These are phyloP conservation scores for Backusella parvicylindrica DNA, from an alignment of 192 early-diverging fungal genomes.

Conservation along the genomic window DNA sequence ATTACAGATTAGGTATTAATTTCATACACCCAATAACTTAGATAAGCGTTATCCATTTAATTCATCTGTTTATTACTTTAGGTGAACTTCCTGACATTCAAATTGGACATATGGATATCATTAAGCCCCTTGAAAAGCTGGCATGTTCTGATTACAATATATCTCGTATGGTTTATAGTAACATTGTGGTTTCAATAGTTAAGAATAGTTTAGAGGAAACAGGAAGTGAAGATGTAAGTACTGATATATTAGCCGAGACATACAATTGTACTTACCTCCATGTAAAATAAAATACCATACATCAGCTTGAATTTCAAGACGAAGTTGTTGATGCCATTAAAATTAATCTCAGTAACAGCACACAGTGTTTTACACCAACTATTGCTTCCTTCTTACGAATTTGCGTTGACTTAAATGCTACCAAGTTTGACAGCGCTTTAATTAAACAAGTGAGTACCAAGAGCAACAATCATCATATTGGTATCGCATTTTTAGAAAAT, in stretches of 20 bases:
- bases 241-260: background rate
- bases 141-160: constrained; percentile 58
- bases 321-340: constrained; percentile 24
- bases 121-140: constrained; percentile 62
- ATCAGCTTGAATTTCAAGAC: constrained; percentile 18
- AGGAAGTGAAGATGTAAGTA: constrained; percentile 29
- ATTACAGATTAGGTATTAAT: constrained; percentile 47
- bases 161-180: constrained; percentile 44
- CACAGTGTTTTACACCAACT: constrained; percentile 39
- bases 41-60: background rate
- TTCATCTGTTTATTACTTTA: background rate
- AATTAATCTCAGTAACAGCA: constrained; percentile 33
- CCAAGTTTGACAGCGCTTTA: constrained; percentile 24
- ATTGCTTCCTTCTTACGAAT: constrained; percentile 50
- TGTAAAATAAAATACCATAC: background rate
- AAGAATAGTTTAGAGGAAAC: constrained; percentile 9
- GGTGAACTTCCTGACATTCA: constrained; percentile 80
- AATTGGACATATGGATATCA: constrained; percentile 59
- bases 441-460: constrained; percentile 33
- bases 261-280: background rate
- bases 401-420: constrained; percentile 39
- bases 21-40: background rate
- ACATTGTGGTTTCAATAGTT: constrained; percentile 36
- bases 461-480: constrained; percentile 51
- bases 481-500: constrained; percentile 48